These are phyloP conservation scores for Mucor racemosus DNA, from an alignment of 371 early-diverging fungal genomes.

Conservation along the genomic window DNA sequence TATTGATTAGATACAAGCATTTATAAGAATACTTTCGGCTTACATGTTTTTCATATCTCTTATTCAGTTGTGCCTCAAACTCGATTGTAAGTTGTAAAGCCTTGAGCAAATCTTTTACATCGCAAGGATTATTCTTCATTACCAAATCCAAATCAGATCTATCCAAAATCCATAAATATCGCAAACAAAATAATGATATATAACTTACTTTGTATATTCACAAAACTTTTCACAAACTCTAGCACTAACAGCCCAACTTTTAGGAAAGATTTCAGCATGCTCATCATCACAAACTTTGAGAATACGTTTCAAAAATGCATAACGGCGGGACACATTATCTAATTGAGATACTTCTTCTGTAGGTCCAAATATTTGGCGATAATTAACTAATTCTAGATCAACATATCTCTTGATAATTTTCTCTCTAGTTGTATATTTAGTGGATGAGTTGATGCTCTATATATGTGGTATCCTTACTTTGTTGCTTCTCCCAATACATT, in stretches of 20 bases:
- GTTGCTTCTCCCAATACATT: constrained; percentile 72
- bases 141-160: constrained; percentile 59
- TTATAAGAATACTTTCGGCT: not conserved
- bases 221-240: constrained; percentile 79
- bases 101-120: constrained; percentile 73
- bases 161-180: not conserved
- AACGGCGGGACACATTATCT: constrained; percentile 87
- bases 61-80: constrained; percentile 85
- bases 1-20: not conserved
- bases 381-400: constrained; percentile 83
- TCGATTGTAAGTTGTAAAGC: constrained; percentile 85
- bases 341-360: constrained; percentile 86
- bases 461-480: constrained; percentile 49
- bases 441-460: not conserved
- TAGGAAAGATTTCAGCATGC: constrained; percentile 82
- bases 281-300: constrained; percentile 86
- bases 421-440: constrained; percentile 22
- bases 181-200: not conserved
- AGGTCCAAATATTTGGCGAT: constrained; percentile 78
- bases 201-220: constrained; percentile 69
- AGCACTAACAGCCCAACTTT: constrained; percentile 79
- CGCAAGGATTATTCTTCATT: constrained; percentile 40
- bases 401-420: constrained; percentile 80
- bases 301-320: constrained; percentile 89
- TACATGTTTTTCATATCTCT: constrained; percentile 65